These are phyloP conservation scores for Agarophyton chilense DNA, from an alignment of 23 red algal species.

Conservation along the genomic window DNA sequence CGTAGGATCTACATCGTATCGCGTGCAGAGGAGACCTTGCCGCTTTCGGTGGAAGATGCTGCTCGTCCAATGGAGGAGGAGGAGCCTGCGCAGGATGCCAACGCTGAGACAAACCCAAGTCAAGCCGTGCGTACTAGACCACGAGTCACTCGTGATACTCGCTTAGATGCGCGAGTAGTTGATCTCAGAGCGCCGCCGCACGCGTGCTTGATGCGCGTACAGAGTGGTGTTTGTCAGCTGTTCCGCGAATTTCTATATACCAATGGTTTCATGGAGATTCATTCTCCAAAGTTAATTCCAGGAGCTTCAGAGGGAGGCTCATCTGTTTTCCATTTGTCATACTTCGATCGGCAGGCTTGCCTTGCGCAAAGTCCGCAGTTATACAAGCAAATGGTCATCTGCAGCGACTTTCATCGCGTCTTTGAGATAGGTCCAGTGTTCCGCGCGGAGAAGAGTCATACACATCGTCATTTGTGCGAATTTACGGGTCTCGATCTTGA, in stretches of 20 bases:
- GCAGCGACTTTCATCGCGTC: constrained; percentile 89
- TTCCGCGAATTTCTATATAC: constrained; percentile 88
- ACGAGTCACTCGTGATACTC: constrained; percentile 84
- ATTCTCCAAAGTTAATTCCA: constrained; percentile 95
- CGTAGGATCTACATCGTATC: constrained; percentile 87
- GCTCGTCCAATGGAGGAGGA: constrained; percentile 66
- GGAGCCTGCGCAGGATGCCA: not conserved
- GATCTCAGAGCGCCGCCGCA: constrained; percentile 93
- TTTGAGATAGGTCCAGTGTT: constrained; percentile 99
- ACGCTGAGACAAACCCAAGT: not conserved
- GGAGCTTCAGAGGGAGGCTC: constrained; percentile 95
- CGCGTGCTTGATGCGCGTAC: constrained; percentile 86
- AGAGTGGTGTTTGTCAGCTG: constrained; percentile 88
- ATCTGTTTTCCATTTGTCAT: constrained; percentile 82
- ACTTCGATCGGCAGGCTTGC: constrained; percentile 89
- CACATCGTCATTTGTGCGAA: constrained; percentile 94
- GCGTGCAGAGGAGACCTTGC: constrained; percentile 63
- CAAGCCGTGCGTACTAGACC: constrained; percentile 13
- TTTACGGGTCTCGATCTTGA: constrained; percentile 95
- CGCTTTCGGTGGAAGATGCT: constrained; percentile 90
- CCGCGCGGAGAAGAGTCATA: constrained; percentile 95
- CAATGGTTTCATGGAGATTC: constrained; percentile 92
- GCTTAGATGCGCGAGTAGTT: constrained; percentile 88
- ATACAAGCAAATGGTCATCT: constrained; percentile 99
- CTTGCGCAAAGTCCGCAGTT: constrained; percentile 97